phyloP scores from a whole-genome alignment of 805 yeast genomes.

The Pichia heedii region DNA sequence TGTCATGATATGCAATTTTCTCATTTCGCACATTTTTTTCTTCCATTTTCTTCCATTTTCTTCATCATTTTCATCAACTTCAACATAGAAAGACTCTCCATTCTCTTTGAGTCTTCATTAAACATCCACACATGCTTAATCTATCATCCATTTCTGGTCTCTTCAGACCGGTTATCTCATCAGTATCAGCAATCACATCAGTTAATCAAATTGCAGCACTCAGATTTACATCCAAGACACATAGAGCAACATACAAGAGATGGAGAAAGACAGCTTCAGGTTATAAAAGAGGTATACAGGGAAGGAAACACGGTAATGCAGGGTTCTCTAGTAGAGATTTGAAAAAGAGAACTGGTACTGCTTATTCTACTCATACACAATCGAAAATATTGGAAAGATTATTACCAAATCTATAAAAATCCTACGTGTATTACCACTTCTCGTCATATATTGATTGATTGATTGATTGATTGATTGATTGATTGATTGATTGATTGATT shows the following conservation, averaged over 20 bases:
- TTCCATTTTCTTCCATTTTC: too few species aligned
- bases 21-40: too few species aligned
- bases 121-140: slow-evolving; percentile 1
- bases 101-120: too few species aligned
- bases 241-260: slow-evolving; percentile 80
- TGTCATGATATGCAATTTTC: too few species aligned
- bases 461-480: too few species aligned
- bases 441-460: not conserved
- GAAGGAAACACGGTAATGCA: slow-evolving; percentile 88
- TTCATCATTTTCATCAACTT: too few species aligned
- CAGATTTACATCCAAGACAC: slow-evolving; percentile 50
- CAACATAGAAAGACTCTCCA: too few species aligned
- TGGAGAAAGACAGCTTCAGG: slow-evolving; percentile 72
- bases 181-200: slow-evolving; percentile 1
- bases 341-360: slow-evolving; percentile 51
- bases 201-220: slow-evolving; percentile 20
- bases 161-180: slow-evolving; percentile 12
- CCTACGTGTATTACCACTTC: not conserved
- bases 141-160: slow-evolving; percentile 3
- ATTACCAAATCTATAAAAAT: slow-evolving; percentile 34
- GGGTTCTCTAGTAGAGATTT: slow-evolving; percentile 67
- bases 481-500: too few species aligned
- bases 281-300: slow-evolving; percentile 63
- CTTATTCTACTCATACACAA: slow-evolving; percentile 45
- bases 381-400: slow-evolving; percentile 49